Evolutionary conservation across 352 stramenopile genomes (phyloP).

Genomic region (Globisporangium emineosum): DNA sequence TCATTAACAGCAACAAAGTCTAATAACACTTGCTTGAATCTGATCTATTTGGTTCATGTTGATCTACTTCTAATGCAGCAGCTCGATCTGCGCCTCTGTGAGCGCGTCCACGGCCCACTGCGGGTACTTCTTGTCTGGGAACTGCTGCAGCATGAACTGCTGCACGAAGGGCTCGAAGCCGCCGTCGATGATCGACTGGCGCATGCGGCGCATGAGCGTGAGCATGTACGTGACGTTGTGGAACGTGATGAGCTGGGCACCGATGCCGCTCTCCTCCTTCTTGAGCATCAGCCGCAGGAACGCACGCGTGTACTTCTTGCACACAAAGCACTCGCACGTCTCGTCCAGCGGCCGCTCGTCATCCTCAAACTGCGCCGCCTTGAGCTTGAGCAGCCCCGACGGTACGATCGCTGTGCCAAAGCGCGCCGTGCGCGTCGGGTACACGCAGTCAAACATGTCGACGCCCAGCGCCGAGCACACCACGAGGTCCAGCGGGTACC

Average conservation of each 20-base stretch:
- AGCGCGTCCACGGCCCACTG: constrained; percentile 73
- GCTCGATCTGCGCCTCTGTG: constrained; percentile 47
- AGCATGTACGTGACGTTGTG: constrained; percentile 89
- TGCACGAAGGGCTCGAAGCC: constrained; percentile 70
- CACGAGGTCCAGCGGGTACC: constrained; percentile 96
- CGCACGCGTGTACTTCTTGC: constrained; percentile 66
- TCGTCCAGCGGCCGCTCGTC: constrained; percentile 67
- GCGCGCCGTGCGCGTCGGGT: constrained; percentile 93
- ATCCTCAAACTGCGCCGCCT: constrained; percentile 45
- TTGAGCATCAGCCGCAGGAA: constrained; percentile 74
- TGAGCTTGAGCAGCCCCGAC: constrained; percentile 71
- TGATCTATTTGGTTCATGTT: neutral
- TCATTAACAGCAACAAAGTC: neutral
- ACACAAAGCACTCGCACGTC: constrained; percentile 69
- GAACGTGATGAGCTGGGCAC: constrained; percentile 67
- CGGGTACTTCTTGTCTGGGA: constrained; percentile 48
- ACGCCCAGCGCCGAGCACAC: constrained; percentile 95
- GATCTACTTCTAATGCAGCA: constrained; percentile 22
- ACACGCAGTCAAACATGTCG: constrained; percentile 98
- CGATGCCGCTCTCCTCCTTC: constrained; percentile 63
- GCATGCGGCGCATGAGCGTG: constrained; percentile 64
- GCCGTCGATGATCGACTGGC: constrained; percentile 73
- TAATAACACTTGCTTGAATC: neutral
- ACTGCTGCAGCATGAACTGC: constrained; percentile 77
- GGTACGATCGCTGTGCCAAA: constrained; percentile 93